Evolutionary conservation across 371 early-diverging fungal genomes (phyloP), one percentile per base, ranked within the genome.

Genomic region (Rhizopus stolonifer): DNA sequence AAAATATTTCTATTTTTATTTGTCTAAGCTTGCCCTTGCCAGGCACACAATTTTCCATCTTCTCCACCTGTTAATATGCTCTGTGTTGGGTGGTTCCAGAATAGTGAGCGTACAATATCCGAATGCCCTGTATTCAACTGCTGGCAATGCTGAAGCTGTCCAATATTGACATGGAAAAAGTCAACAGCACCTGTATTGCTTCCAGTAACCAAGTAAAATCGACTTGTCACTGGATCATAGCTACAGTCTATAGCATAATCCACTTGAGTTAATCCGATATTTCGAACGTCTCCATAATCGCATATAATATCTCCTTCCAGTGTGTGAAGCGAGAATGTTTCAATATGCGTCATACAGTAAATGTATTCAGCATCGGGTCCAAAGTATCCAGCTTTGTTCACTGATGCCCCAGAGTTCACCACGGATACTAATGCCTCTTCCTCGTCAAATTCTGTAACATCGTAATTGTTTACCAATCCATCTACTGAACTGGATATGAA

Each of bases 191-290:
- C 92, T 90, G 61, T 77, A 56, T 87, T 85, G 8, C 86, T 84
- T 11, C 98, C 98, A 0, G 87, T 79, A n/a, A 86, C 63, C 44
- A 95, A 56, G 60, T 79, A 96, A 36, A 97, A 79, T 19, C 94
- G 76, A 61, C 87, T 85, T 0, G 76, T 56, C 2, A 50, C 57
- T 1, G 77, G 60, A 54, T 92, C 89, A 64, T 90, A 97, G 6
- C 73, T 74, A 56, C 90, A 89, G 42, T 88, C 89, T 38, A 94
- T 83, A n/a, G 85, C 82, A 64, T 94, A 97, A 52, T 94, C 90
- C 14, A 95, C 60, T 4, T 64, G 59, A 18, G 82, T 43, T n/a
- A 77, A 66, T 29, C 60, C 58, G 31, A 74, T 69, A 10, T 66
- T 63, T 54, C 92, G 77, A 39, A 94, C 79, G 63, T 93, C 92